Percentiles rank a stretch among this genome's conserved stretches.
These are phyloP conservation scores for Skeletonema costatum DNA, from an alignment of 108 stramenopile genomes.

Conservation along the genomic window DNA sequence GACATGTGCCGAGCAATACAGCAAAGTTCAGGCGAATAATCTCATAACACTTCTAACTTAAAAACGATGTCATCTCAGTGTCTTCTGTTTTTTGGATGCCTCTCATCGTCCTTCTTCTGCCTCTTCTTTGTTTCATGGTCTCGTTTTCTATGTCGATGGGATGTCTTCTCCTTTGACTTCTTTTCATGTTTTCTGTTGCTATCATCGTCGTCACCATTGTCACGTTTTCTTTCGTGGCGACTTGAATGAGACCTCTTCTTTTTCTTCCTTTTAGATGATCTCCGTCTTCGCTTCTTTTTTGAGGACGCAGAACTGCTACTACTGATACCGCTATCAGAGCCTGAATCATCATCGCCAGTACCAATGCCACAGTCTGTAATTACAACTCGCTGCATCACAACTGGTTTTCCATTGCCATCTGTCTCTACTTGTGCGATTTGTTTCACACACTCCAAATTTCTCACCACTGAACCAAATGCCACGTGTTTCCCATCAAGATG, in stretches of 20 bases:
- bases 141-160: not conserved
- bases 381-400: slow-evolving; percentile 59
- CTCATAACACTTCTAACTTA: not conserved
- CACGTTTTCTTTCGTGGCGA: not conserved
- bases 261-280: not conserved
- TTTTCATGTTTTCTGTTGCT: not conserved
- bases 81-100: not conserved
- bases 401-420: slow-evolving; percentile 59
- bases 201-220: not conserved
- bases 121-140: not conserved
- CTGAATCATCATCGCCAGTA: not conserved
- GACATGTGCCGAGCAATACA: slow-evolving; percentile 53
- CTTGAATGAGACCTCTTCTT: not conserved
- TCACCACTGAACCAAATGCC: slow-evolving; percentile 75
- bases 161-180: slow-evolving; percentile 11
- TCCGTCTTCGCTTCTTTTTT: not conserved
- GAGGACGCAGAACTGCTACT: not conserved
- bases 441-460: slow-evolving; percentile 72
- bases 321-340: not conserved
- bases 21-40: not conserved
- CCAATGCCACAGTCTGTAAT: slow-evolving; percentile 81
- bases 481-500: slow-evolving; percentile 87
- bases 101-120: not conserved
- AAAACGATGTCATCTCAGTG: not conserved
- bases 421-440: slow-evolving; percentile 66